These are phyloP conservation scores for Haplosporangium gracile DNA, from an alignment of 192 early-diverging fungal species.

Conservation along the genomic window DNA sequence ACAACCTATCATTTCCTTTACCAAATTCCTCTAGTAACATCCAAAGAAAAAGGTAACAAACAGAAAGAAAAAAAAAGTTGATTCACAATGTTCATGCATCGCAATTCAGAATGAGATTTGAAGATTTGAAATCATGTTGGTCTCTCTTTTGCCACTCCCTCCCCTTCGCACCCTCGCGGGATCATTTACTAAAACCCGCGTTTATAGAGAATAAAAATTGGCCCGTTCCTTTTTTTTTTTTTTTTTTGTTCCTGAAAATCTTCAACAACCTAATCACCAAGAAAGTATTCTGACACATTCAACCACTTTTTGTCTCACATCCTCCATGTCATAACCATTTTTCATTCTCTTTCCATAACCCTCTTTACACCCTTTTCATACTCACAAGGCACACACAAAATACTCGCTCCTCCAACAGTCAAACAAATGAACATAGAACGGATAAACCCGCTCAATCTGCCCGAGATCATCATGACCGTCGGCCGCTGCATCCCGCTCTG, in stretches of 20 bases:
- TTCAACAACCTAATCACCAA: constrained; percentile 5
- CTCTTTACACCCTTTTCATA: too few relatives aligned
- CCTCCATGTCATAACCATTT: neutral
- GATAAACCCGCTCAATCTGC: constrained; percentile 35
- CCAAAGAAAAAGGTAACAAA: neutral
- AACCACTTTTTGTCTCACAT: neutral
- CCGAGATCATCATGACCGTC: constrained; percentile 44
- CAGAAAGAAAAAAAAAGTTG: neutral
- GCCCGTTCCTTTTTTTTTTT: neutral
- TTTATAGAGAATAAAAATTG: neutral
- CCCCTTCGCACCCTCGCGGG: neutral
- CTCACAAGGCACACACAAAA: too few relatives aligned
- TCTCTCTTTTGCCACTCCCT: neutral
- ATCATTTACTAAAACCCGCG: neutral
- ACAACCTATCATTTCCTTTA: neutral
- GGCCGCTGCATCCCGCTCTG: constrained; percentile 44
- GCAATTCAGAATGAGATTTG: neutral
- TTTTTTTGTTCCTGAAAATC: constrained; percentile 1
- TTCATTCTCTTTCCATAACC: too few relatives aligned
- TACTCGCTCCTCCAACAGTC: neutral
- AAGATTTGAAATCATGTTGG: neutral
- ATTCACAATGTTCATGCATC: neutral
- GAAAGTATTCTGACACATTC: neutral
- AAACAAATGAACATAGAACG: constrained; percentile 2
- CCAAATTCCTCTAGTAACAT: neutral